Evolutionary conservation across 2,329 filamentous ascomycete genomes (phyloP), one percentile per base, ranked within the genome.

Genomic region (Talaromyces sp.): DNA sequence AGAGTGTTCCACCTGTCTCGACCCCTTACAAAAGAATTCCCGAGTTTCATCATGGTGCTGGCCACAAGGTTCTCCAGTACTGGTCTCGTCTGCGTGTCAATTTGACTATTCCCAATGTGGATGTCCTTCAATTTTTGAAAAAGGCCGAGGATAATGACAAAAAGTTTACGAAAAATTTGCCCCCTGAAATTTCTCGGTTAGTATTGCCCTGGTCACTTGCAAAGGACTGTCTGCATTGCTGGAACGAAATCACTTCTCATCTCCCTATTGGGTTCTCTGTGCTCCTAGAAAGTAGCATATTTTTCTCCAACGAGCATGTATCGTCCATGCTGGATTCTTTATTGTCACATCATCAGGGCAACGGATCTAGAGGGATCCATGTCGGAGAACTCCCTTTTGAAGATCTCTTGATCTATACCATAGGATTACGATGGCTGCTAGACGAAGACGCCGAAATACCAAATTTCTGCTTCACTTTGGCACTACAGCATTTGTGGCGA

Each of bases 11-110:
- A 9, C 14, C 46, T 14, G 50, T 17, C 12, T 27, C 50, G 2
- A 17, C 12, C 9, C 3, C 14, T 14, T 52, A 29, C 5, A 26
- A 52, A 27, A 38, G 53, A n/a, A 35, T 55, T 35, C 53, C 53
- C 8, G 32, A 55, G 21, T 55, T 55, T 32, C 32, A 55, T 55
- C 53, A 55, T 38, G 53, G 53, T 24, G 53, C 53, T 41, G 53
- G 53, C 31, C 53, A 55, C 32, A 55, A 55, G n/a, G 32, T 55
- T 55, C 29, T 55, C 26, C 53, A 55, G 29, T 55, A 55, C 29
- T 55, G 53, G 53, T 55, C 53, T 7, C 53, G 53, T 41, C 26
- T 55, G 29, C 29, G 53, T 31, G 53, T 55, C 10, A 17, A 55
- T 35, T 32, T 55, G 53, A 55, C 53, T 6, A 55, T 55, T 41